Conservation (phyloP, 768 basidiomycete genomes). For the Heimioporus sp. region DNA sequence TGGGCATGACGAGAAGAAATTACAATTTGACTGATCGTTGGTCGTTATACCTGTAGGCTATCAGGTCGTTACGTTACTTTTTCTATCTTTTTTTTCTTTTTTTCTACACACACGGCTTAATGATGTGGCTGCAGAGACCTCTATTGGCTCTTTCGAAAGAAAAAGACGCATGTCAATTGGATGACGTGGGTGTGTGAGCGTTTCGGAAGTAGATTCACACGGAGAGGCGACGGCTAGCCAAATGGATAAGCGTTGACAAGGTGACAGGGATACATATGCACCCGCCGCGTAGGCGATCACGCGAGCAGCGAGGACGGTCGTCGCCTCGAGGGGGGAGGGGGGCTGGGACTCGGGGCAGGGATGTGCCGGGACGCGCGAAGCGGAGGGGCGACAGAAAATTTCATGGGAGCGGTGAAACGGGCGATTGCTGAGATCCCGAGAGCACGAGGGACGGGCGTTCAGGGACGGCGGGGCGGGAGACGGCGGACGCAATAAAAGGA, state of each 20-base stretch:
- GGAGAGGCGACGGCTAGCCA: background rate
- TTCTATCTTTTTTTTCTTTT: background rate
- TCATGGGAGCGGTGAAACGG: background rate
- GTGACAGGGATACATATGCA: no score
- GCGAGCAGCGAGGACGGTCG: background rate
- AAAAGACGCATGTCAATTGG: no score
- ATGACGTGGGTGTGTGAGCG: background rate
- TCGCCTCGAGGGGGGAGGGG: no score
- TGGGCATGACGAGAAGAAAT: background rate
- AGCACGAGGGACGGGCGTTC: constrained; percentile 18
- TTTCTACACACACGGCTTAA: no score
- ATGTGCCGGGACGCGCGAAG: no score
- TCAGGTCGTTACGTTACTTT: background rate
- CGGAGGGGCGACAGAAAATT: no score
- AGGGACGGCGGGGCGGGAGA: constrained; percentile 21
- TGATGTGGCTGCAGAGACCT: no score
- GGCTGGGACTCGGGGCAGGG: no score
- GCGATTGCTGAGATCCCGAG: background rate
- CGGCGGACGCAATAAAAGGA: constrained; percentile 13
- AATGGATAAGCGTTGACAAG: background rate
- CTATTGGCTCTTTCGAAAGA: no score
- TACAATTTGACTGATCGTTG: background rate
- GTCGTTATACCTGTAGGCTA: background rate
- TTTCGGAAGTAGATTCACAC: background rate
- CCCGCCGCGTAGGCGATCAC: background rate